Evolutionary conservation across 2,329 filamentous ascomycete species (phyloP), one percentile per base, ranked within the genome.

Genomic region (Claviceps maximensis): DNA sequence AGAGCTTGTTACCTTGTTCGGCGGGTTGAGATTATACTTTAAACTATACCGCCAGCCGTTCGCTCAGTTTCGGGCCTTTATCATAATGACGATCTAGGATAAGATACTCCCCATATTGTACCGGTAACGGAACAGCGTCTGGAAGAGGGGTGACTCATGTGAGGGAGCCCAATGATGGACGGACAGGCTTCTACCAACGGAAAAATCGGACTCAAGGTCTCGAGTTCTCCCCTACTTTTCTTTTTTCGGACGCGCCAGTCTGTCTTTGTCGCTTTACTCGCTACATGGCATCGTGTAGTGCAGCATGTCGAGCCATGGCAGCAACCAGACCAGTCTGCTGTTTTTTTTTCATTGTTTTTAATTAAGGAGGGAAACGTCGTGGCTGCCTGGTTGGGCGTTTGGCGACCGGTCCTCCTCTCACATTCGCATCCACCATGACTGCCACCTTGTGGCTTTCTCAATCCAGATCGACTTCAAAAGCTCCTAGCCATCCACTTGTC

Each of bases 401-500:
- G 49, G 31, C 42, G 44, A n/a, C 50, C 17, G n/a, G 21, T 27
- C 50, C 33, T 25, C 23, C 29, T 38, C 23, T 41, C n/a, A 41
- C 31, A 41, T 52, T 38, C 27, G 45, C 40, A 49, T 41, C 54
- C 54, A 49, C 53, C 19, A 53, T 38, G 36, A 25, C 33, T 55
- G 54, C 38, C 51, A 50, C 48, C 48, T 29, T 53, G 51, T 55
- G 51, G 51, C 51, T 53, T 53, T 46, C 40, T 50, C 44, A 36
- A 44, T 15, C 42, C 31, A 50, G 29, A 23, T 44, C 42, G 42
- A 53, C 51, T 21, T 51, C 42, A 50, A 51, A 50, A 23, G 27
- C 38, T 44, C 38, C 44, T 53, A 36, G 25, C 8, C 27, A 40
- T 48, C 48, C 44, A 45, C 29, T 44, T 44, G 44, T 53, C 49